phyloP scores from a whole-genome alignment of 169 alveolate species.

The Plasmodium vivax region DNA sequence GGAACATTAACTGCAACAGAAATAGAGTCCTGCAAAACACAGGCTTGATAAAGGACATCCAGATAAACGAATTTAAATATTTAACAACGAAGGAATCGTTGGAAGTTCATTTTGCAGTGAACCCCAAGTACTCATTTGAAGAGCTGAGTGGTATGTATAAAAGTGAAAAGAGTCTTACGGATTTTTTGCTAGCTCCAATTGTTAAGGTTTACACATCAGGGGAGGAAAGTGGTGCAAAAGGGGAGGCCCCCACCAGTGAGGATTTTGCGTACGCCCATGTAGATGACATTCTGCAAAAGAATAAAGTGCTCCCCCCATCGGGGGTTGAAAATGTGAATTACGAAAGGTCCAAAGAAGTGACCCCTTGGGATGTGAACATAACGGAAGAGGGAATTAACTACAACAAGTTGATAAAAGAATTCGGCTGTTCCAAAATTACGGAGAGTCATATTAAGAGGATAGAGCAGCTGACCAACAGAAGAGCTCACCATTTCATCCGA shows the following conservation, averaged over 20 bases:
- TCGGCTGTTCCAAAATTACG: constrained; percentile 94
- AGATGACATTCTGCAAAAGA: constrained; percentile 60
- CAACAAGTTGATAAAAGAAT: constrained; percentile 92
- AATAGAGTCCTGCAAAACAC: constrained; percentile 41
- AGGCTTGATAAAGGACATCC: constrained; percentile 56
- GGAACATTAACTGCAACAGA: constrained; percentile 76
- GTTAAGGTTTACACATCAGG: constrained; percentile 21
- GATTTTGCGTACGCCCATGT: constrained; percentile 74
- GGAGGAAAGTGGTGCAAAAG: constrained; percentile 24
- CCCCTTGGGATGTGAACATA: constrained; percentile 77
- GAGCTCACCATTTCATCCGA: constrained; percentile 94
- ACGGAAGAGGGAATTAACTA: constrained; percentile 91
- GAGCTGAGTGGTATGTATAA: constrained; percentile 33
- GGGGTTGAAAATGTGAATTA: constrained; percentile 45
- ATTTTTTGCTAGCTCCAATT: constrained; percentile 44
- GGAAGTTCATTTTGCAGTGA: constrained; percentile 68
- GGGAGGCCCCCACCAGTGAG: constrained; percentile 19
- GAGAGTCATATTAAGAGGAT: constrained; percentile 88
- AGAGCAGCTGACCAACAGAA: constrained; percentile 82
- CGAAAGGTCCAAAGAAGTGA: constrained; percentile 74
- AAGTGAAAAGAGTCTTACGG: constrained; percentile 16
- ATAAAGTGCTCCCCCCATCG: constrained; percentile 75
- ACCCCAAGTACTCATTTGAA: constrained; percentile 51
- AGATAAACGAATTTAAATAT: constrained; percentile 58
- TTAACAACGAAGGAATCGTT: constrained; percentile 74